Conservation (phyloP, 2,329 filamentous ascomycete genomes). For the Colletotrichum caudatum region DNA sequence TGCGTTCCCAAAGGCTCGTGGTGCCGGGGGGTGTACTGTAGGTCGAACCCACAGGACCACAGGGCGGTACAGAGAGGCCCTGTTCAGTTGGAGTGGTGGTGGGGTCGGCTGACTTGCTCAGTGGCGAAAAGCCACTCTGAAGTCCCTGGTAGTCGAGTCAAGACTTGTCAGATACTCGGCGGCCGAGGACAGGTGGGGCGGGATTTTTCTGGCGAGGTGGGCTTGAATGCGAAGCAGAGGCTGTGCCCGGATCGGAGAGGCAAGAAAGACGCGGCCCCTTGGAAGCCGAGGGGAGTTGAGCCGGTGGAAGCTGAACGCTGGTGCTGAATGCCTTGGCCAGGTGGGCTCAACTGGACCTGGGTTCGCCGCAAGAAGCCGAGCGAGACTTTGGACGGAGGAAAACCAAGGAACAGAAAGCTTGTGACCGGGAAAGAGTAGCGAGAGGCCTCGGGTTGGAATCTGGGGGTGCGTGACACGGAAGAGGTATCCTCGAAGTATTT, state of each 20-base stretch:
- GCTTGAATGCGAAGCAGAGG: constrained; percentile 32
- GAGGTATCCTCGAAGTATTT: constrained; percentile 19
- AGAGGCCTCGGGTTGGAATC: constrained; percentile 34
- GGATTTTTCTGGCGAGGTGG: constrained; percentile 32
- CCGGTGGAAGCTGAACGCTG: constrained; percentile 10
- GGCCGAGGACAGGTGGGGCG: constrained; percentile 36
- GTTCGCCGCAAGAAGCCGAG: constrained; percentile 13
- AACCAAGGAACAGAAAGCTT: constrained; percentile 39
- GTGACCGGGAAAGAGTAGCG: constrained; percentile 34
- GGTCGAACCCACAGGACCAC: constrained; percentile 42
- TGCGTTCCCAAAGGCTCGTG: constrained; percentile 41
- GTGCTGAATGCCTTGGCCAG: not conserved
- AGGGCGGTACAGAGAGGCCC: constrained; percentile 40
- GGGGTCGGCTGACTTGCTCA: constrained; percentile 42
- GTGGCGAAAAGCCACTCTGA: constrained; percentile 41
- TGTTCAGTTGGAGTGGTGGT: constrained; percentile 42
- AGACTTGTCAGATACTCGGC: constrained; percentile 41
- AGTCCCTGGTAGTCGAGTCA: constrained; percentile 41
- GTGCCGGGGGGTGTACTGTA: constrained; percentile 26
- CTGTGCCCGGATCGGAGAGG: constrained; percentile 31
- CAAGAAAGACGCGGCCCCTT: constrained; percentile 22
- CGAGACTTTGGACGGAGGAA: constrained; percentile 29
- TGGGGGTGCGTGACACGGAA: constrained; percentile 31
- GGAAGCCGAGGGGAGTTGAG: constrained; percentile 6
- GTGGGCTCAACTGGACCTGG: constrained; percentile 6